phyloP scores from a whole-genome alignment of 2,329 filamentous ascomycete genomes.

The Xylariaceae sp. region DNA sequence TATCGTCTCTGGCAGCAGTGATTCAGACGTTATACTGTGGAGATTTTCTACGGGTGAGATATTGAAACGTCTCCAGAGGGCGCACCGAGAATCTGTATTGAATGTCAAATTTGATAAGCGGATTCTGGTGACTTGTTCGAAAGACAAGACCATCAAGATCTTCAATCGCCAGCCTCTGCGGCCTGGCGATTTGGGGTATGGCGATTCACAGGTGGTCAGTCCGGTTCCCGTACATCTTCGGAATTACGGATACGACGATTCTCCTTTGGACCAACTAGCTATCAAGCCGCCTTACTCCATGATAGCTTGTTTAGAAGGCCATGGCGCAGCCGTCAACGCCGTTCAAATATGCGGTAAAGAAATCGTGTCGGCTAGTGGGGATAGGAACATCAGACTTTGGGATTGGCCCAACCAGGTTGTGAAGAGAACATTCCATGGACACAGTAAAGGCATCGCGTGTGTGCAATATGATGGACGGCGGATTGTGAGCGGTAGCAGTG shows the following conservation, averaged over 20 bases:
- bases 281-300: constrained; percentile 65
- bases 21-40: constrained; percentile 88
- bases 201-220: constrained; percentile 40
- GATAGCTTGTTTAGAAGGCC: constrained; percentile 76
- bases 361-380: constrained; percentile 91
- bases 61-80: constrained; percentile 68
- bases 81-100: constrained; percentile 85
- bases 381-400: constrained; percentile 93
- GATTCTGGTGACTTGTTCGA: constrained; percentile 93
- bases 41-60: constrained; percentile 84
- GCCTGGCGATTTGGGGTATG: constrained; percentile 56
- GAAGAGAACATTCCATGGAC: constrained; percentile 74
- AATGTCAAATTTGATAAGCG: constrained; percentile 90
- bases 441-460: constrained; percentile 93
- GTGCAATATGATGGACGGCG: constrained; percentile 92
- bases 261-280: constrained; percentile 44
- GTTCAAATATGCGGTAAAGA: constrained; percentile 84
- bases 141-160: constrained; percentile 94
- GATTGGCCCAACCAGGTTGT: constrained; percentile 77
- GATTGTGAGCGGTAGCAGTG: constrained; percentile 93
- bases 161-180: constrained; percentile 77
- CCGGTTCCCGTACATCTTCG: constrained; percentile 50
- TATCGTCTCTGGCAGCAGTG: constrained; percentile 92
- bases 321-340: constrained; percentile 89
- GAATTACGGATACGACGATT: constrained; percentile 50